Base-by-base conservation (phyloP, 2,329 filamentous ascomycete genomes). In the Conoideocrella luteorostrata region DNA sequence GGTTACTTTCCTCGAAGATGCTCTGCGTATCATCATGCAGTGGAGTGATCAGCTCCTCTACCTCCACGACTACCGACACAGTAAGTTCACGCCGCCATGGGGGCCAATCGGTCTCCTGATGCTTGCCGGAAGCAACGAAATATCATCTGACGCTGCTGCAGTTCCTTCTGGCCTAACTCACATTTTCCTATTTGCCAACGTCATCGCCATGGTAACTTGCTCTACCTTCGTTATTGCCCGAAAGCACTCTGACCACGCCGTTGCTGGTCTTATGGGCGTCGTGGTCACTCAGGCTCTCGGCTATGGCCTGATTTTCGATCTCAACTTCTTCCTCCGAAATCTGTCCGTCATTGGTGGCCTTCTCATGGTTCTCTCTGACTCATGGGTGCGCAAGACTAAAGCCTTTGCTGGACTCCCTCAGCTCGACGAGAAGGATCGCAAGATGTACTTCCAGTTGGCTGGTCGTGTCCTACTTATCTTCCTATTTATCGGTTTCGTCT, bases 321-420 rank as follows among this genome's bases (percentile, higher is more conserved):
- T 97, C 62, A 98, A 97, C 80, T 98, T 98, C 77, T 98, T 98
- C 82, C 85, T 98, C 52, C 90, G 93, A 70, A 98, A 98, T 65
- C 76, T 98, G 49, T 95, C 89, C 52, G 93, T 98, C 58, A 91
- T 97, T 74, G 93, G 93, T 56, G 93, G 93, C 48, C 79, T 98
- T 35, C 78, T 98, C 57, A 97, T 98, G 93, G 93, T 98, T 17
- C 77, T 98, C 38, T 96, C 90, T 32, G 93, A 98, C 71, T 95
- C 88, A 46, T 97, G 91, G 89, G 89, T 96, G 52, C 86, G 90
- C 70, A 97, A 97, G 81, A 87, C 83, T 65, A 95, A 96, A 72
- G 91, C 90, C 3, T 95, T 95, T 50, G 93, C 93, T 38, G 93
- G 93, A 38, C 78, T 98, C 42, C 93, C 93, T 39, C 81, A 88